A percentile compares a stretch with the other conserved stretches of the same genome.
Conservation (phyloP, 352 stramenopile species). For the Phytophthora sojae region DNA sequence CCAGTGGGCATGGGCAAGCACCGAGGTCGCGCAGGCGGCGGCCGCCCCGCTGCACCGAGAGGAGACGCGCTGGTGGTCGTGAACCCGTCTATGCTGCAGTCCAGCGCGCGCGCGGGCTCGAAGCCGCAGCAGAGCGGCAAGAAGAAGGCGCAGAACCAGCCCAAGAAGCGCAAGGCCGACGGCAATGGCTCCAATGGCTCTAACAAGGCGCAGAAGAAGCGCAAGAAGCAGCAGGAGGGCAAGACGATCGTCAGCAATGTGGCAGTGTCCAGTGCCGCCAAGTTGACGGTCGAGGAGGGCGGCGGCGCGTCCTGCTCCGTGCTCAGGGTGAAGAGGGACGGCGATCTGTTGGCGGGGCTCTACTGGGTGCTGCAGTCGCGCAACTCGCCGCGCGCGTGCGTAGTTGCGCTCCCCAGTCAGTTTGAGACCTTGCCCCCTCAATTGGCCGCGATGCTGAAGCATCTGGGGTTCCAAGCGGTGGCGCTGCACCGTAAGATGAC, state of each 20-base stretch:
- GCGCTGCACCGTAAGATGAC: constrained; percentile 80
- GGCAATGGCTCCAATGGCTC: neutral
- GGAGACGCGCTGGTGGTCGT: constrained; percentile 55
- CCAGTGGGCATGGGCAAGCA: constrained; percentile 36
- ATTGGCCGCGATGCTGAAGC: constrained; percentile 56
- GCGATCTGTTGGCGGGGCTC: constrained; percentile 51
- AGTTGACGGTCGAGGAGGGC: constrained; percentile 22
- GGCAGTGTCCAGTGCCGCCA: constrained; percentile 25
- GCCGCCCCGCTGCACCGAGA: constrained; percentile 10
- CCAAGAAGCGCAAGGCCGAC: constrained; percentile 21
- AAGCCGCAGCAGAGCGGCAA: constrained; percentile 9
- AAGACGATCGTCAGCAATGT: constrained; percentile 28
- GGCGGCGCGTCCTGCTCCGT: constrained; percentile 18
- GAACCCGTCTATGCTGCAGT: constrained; percentile 48
- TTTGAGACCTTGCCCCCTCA: constrained; percentile 31
- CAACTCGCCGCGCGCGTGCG: constrained; percentile 43
- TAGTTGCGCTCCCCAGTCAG: constrained; percentile 60
- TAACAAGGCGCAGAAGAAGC: constrained; percentile 18
- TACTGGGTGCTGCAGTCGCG: constrained; percentile 75
- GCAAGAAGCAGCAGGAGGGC: constrained; percentile 5
- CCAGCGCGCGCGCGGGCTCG: neutral
- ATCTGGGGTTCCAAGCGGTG: constrained; percentile 69
- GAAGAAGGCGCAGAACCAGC: constrained; percentile 24
- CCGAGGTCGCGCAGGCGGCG: constrained; percentile 14
- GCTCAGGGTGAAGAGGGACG: constrained; percentile 45